phyloP scores from a whole-genome alignment of 441 rosid species.

The Metrosideros polymorpha region DNA sequence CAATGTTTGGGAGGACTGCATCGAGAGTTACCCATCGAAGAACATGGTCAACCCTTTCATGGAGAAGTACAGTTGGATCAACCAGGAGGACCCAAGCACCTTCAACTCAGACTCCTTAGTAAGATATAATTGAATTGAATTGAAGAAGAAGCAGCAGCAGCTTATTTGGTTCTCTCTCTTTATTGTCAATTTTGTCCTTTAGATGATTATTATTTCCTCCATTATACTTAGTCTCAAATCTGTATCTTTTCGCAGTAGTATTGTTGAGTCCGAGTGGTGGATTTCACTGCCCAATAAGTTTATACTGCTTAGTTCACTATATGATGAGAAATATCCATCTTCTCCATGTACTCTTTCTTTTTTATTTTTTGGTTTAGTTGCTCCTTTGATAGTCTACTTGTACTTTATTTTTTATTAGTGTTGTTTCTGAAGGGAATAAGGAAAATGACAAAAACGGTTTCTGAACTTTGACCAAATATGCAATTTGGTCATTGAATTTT shows the following conservation, averaged over 20 bases:
- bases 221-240: neutral
- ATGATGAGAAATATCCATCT: neutral
- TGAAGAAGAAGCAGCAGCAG: neutral
- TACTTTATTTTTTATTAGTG: neutral
- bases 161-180: neutral
- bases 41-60: conserved; percentile 48
- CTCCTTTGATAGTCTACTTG: neutral
- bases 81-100: conserved; percentile 49
- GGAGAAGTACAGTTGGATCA: conserved; percentile 89
- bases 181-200: neutral
- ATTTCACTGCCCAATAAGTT: neutral
- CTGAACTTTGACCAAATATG: too few relatives aligned
- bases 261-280: neutral
- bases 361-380: neutral
- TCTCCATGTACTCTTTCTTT: neutral
- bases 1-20: conserved; percentile 30
- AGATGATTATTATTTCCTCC: neutral
- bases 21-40: conserved; percentile 56
- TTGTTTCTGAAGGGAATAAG: neutral
- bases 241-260: neutral
- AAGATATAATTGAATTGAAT: neutral
- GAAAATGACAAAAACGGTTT: too few relatives aligned
- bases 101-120: conserved; percentile 16
- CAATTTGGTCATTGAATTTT: too few relatives aligned
- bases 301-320: neutral